Evolutionary conservation across 129 eudicot species (phyloP).

Genomic region (Heracleum sosnowskyi): DNA sequence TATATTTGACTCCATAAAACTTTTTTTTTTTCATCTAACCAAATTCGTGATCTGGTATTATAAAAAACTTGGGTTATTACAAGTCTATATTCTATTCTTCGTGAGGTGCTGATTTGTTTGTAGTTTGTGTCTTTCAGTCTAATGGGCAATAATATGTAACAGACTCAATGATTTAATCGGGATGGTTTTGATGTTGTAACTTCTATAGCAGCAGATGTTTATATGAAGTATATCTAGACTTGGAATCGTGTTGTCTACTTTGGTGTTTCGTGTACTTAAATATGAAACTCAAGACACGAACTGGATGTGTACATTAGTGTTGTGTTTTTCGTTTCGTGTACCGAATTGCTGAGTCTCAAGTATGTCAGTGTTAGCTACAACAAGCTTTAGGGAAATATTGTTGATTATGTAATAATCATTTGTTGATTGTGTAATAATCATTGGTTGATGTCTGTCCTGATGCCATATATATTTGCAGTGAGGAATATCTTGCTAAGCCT

Average conservation of each 20-base stretch:
- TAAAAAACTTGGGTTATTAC: neutral
- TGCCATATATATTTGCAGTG: neutral
- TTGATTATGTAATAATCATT: too few relatives aligned
- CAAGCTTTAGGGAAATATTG: neutral
- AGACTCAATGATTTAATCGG: neutral
- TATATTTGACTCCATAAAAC: slow-evolving; percentile 5
- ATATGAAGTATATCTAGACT: neutral
- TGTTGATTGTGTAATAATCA: neutral
- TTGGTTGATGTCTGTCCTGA: neutral
- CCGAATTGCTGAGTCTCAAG: too few relatives aligned
- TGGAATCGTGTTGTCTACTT: too few relatives aligned
- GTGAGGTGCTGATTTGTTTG: neutral
- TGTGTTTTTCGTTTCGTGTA: too few relatives aligned
- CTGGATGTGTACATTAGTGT: too few relatives aligned
- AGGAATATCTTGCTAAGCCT: neutral
- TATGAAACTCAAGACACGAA: too few relatives aligned
- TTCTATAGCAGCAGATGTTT: neutral
- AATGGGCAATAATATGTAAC: neutral
- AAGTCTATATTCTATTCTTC: neutral
- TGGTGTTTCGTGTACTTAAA: too few relatives aligned
- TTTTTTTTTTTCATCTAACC: neutral
- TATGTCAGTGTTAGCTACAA: neutral
- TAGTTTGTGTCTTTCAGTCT: neutral
- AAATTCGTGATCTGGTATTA: neutral
- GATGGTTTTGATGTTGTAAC: neutral